Conservation (phyloP, 306 rosid genomes). For the Crotalaria pallida region DNA sequence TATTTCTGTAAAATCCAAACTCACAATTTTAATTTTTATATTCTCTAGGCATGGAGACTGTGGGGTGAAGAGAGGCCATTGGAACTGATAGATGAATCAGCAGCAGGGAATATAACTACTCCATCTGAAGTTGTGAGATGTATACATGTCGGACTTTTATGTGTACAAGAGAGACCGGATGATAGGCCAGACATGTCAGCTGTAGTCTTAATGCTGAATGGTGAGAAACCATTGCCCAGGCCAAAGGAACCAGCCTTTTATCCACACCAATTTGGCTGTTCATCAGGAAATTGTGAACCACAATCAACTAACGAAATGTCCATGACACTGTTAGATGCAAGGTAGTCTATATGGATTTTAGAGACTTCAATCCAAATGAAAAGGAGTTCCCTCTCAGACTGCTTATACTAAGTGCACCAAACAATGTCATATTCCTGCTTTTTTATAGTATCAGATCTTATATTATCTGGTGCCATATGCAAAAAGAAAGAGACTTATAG, state of each 20-base stretch:
- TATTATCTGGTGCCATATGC: background rate
- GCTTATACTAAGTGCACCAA: background rate
- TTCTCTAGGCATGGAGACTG: constrained; percentile 30
- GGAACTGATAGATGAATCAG: constrained; percentile 28
- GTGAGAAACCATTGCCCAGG: constrained; percentile 30
- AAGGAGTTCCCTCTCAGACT: background rate
- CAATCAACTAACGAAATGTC: constrained; percentile 26
- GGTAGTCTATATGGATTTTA: constrained; percentile 3
- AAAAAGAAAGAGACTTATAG: background rate
- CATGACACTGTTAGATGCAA: constrained; percentile 17
- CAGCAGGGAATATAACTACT: background rate
- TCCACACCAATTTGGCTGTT: constrained; percentile 22
- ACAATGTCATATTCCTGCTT: no score
- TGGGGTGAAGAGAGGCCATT: constrained; percentile 27
- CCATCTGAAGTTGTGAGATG: constrained; percentile 22
- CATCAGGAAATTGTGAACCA: constrained; percentile 9
- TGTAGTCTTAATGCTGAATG: constrained; percentile 32
- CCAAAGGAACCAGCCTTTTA: constrained; percentile 31
- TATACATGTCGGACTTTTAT: constrained; percentile 25
- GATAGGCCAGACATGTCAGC: constrained; percentile 34
- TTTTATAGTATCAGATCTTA: no score
- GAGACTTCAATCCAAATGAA: background rate
- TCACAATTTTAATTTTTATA: background rate
- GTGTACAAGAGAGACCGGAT: constrained; percentile 39
- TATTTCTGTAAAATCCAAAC: background rate